Percentiles rank a stretch among this genome's conserved stretches.
Evolutionary conservation across 2,329 filamentous ascomycete species (phyloP).

Genomic region (Aspergillus sp.): DNA sequence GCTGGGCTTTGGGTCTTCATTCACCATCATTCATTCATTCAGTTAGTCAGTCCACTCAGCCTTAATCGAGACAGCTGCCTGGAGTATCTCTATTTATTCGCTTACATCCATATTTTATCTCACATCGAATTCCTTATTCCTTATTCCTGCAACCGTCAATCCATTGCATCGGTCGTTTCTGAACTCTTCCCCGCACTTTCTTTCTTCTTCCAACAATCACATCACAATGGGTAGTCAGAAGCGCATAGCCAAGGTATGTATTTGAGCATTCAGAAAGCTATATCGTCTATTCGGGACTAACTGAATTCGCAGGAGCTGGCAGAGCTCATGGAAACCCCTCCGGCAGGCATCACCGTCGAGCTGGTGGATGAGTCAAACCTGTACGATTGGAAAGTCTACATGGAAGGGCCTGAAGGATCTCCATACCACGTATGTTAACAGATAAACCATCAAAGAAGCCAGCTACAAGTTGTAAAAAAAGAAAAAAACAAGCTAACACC

Average conservation of each 20-base stretch:
- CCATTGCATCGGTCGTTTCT: slow-evolving; percentile 2
- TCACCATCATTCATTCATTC: background rate
- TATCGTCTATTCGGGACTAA: slow-evolving; percentile 1
- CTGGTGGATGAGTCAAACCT: slow-evolving; percentile 61
- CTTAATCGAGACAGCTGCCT: background rate
- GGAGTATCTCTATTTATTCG: too few relatives aligned
- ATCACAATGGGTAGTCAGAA: slow-evolving; percentile 40
- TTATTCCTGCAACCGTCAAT: too few relatives aligned
- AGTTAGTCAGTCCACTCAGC: slow-evolving; percentile 1
- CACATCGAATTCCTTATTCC: too few relatives aligned
- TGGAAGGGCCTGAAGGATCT: slow-evolving; percentile 62
- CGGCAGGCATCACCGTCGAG: slow-evolving; percentile 52
- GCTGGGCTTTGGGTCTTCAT: background rate
- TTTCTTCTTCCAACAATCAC: background rate
- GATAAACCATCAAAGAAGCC: too few relatives aligned
- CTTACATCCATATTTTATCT: too few relatives aligned
- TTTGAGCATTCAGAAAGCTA: background rate
- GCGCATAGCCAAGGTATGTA: slow-evolving; percentile 42
- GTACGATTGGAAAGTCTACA: slow-evolving; percentile 62
- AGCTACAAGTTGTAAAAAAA: too few relatives aligned
- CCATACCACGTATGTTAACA: slow-evolving; percentile 56
- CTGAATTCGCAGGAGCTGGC: slow-evolving; percentile 49
- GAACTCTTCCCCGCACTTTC: slow-evolving; percentile 9
- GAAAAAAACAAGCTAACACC: background rate
- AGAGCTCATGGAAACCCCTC: slow-evolving; percentile 54